Percentiles rank a stretch among this genome's conserved stretches.
Evolutionary conservation across 2,329 filamentous ascomycete genomes (phyloP).

Genomic region (Cordyceps sp.): DNA sequence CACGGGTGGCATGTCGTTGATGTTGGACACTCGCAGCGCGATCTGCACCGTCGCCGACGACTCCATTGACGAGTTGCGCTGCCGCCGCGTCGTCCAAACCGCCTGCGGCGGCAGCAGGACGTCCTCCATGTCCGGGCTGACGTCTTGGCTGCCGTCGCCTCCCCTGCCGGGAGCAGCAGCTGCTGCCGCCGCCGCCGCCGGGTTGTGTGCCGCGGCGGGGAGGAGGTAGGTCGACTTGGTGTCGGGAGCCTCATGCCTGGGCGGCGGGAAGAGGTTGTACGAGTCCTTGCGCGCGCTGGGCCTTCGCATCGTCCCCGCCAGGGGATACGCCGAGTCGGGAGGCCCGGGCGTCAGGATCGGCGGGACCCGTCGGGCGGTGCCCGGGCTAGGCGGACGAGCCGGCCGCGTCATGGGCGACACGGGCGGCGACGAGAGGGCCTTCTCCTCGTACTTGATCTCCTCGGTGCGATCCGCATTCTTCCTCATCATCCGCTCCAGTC

Average conservation of each 20-base stretch:
- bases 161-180: not conserved
- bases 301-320: not conserved
- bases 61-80: constrained; percentile 42
- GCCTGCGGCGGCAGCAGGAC: constrained; percentile 23
- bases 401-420: not conserved
- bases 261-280: constrained; percentile 6
- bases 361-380: not conserved
- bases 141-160: not conserved
- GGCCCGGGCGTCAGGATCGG: not conserved
- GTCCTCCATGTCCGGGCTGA: not conserved
- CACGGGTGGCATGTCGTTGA: constrained; percentile 29
- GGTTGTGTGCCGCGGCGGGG: too few species aligned
- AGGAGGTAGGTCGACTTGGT: constrained; percentile 19
- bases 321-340: not conserved
- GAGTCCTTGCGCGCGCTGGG: not conserved
- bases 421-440: not conserved
- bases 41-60: constrained; percentile 58
- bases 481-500: not conserved
- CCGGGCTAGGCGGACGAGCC: not conserved
- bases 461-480: too few species aligned
- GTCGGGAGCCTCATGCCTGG: constrained; percentile 1
- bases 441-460: not conserved
- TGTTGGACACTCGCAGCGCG: constrained; percentile 48
- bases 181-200: too few species aligned
- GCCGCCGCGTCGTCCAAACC: constrained; percentile 25